phyloP scores from a whole-genome alignment of 352 stramenopile species.

The Thalassiosira mediterranea region DNA sequence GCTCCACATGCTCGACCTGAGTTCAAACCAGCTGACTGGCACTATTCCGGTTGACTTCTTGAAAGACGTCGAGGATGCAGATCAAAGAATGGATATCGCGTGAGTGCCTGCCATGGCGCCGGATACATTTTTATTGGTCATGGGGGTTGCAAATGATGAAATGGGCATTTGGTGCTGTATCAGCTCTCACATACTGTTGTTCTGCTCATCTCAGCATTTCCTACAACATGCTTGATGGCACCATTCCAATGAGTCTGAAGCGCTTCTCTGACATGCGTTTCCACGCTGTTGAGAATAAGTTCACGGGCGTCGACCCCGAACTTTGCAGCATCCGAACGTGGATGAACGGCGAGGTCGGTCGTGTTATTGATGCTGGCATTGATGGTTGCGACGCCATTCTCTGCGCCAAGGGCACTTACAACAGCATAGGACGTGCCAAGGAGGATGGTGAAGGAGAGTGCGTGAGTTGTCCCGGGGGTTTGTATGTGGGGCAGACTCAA shows the following conservation, averaged over 20 bases:
- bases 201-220: conserved; percentile 34
- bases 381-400: conserved; percentile 80
- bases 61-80: conserved; percentile 59
- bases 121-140: not conserved
- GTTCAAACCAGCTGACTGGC: conserved; percentile 75
- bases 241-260: conserved; percentile 41
- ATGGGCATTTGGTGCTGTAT: not conserved
- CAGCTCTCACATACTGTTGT: not conserved
- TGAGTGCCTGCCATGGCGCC: conserved; percentile 13
- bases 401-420: conserved; percentile 76
- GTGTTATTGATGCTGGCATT: conserved; percentile 33
- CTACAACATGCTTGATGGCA: conserved; percentile 68
- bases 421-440: conserved; percentile 62
- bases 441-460: conserved; percentile 54
- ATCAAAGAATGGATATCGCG: conserved; percentile 58
- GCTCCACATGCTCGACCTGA: conserved; percentile 77
- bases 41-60: conserved; percentile 76
- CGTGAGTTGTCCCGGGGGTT: conserved; percentile 49
- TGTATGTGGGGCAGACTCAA: conserved; percentile 51
- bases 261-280: conserved; percentile 73
- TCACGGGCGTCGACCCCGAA: conserved; percentile 49
- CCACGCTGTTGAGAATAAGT: conserved; percentile 63
- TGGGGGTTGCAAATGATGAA: conserved; percentile 5
- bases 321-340: conserved; percentile 70
- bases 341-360: conserved; percentile 72